Evolutionary conservation across 352 stramenopile species (phyloP).

Genomic region (Phytophthora pini): DNA sequence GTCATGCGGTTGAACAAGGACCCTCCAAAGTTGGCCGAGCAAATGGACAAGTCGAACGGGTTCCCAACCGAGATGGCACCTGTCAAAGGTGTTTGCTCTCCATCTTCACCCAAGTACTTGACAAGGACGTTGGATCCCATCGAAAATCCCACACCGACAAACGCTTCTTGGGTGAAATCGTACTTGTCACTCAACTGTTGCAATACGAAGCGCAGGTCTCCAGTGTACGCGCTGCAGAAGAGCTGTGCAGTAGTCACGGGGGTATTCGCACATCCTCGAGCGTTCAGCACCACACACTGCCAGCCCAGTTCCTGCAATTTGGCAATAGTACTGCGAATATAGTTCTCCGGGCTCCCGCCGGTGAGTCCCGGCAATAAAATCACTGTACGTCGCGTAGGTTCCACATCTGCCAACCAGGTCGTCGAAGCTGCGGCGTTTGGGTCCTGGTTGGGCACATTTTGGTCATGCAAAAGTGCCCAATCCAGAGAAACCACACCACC

Average conservation of each 20-base stretch:
- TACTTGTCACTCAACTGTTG: conserved; percentile 49
- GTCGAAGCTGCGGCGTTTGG: conserved; percentile 18
- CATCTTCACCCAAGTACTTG: conserved; percentile 81
- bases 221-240: conserved; percentile 77
- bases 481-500: conserved; percentile 75
- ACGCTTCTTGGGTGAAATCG: conserved; percentile 48
- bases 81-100: conserved; percentile 42
- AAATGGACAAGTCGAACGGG: conserved; percentile 72
- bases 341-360: conserved; percentile 73
- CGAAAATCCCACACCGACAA: conserved; percentile 75
- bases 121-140: conserved; percentile 82
- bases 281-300: conserved; percentile 81
- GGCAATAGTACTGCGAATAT: conserved; percentile 72
- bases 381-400: conserved; percentile 46
- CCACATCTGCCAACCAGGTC: conserved; percentile 40
- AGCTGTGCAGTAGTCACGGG: conserved; percentile 62
- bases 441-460: conserved; percentile 9
- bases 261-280: conserved; percentile 70
- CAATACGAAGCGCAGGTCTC: conserved; percentile 64
- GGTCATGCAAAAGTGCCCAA: conserved; percentile 54
- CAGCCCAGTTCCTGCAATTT: conserved; percentile 48
- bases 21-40: conserved; percentile 50
- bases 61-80: conserved; percentile 76
- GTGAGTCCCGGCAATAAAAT: conserved; percentile 74
- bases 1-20: conserved; percentile 65